Evolutionary conservation across 1,284 basidiomycete genomes (phyloP), one percentile per base, ranked within the genome.

Genomic region (Pyrrhoderma noxium): DNA sequence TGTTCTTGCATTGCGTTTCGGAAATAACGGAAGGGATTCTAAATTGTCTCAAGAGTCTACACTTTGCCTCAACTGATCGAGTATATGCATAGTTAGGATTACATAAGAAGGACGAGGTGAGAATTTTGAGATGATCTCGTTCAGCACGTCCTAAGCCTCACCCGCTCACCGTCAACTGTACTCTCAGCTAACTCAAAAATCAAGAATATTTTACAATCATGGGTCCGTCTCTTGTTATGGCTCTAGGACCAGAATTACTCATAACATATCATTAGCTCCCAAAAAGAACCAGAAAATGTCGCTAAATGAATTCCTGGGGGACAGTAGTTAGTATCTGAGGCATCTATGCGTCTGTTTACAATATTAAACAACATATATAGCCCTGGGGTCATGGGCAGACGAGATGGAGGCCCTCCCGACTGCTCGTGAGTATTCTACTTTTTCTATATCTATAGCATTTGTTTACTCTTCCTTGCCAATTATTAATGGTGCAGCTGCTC

Each of bases 321-420:
- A 94, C 68, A 76, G 66, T 60, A 65, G 91, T 91, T 59, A 67
- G 85, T 70, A 57, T 48, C 41, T 34, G 27, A 34, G 34, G 36
- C 21, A 40, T 40, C 38, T 40, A 18, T 40, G n/a, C 38, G n/a
- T n/a, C 16, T 38, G 22, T 42, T n/a, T 31, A n/a, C 19, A 7
- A 14, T 47, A 44, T 21, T 42, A 39, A 53, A 38, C 38, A 13
- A 40, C 22, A 51, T 56, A 49, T 36, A 57, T 37, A 90, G 88
- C 80, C 54, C 70, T 89, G 51, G 91, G 91, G 63, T 93, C 89
- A 64, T 96, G 93, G 93, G 93, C 93, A n/a, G 93, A 95, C 65
- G 93, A 95, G 67, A 92, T 94, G 89, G 92, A 94, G 57, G 63
- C 77, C 39, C 75, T 96, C 54, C 93, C 93, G 21, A 85, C 80